Conservation (phyloP, 306 rosid species). For the Vachellia pachyceras region DNA sequence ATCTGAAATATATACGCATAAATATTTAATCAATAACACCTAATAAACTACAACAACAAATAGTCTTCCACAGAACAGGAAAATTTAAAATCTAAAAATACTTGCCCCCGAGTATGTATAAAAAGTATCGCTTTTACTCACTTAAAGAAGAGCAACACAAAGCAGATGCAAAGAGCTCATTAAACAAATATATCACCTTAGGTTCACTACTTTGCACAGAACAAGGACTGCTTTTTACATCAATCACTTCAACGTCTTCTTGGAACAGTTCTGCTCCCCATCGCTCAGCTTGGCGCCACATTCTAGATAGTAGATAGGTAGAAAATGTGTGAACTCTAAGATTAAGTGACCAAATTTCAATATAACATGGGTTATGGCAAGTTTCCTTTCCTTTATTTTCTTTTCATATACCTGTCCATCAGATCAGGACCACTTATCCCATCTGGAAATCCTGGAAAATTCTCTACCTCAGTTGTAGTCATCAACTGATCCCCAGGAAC, state of each 20-base stretch:
- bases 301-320: constrained; percentile 36
- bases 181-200: constrained; percentile 53
- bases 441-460: constrained; percentile 95
- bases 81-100: constrained; percentile 8
- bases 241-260: constrained; percentile 72
- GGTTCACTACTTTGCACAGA: constrained; percentile 72
- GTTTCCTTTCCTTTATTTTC: not conserved
- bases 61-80: constrained; percentile 33
- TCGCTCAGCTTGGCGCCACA: constrained; percentile 43
- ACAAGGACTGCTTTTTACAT: constrained; percentile 61
- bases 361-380: constrained; percentile 2
- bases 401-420: constrained; percentile 77
- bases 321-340: constrained; percentile 34
- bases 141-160: constrained; percentile 4
- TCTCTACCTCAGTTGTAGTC: constrained; percentile 98
- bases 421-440: constrained; percentile 95
- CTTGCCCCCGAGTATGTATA: not conserved
- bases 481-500: constrained; percentile 97
- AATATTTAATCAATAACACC: constrained; percentile 34
- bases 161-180: constrained; percentile 29
- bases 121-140: constrained; percentile 19
- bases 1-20: constrained; percentile 57
- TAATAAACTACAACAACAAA: constrained; percentile 14
- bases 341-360: constrained; percentile 26
- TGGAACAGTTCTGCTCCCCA: constrained; percentile 54